Conservation (phyloP, 768 basidiomycete genomes). For the Leccinum barrowsii region DNA sequence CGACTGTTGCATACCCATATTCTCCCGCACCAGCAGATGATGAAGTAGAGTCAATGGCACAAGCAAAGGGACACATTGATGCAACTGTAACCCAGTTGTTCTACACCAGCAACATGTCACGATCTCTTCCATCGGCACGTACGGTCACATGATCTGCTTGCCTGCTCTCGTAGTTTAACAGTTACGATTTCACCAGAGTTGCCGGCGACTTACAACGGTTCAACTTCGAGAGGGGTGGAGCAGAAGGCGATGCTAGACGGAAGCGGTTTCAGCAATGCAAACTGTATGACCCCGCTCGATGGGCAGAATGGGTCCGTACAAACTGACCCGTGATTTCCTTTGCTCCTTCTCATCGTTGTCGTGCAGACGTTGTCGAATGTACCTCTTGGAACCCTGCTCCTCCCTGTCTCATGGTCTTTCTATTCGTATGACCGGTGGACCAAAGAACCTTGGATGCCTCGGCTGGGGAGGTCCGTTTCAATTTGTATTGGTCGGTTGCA, state of each 20-base stretch:
- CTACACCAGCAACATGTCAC: constrained; percentile 79
- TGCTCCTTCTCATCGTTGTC: not conserved
- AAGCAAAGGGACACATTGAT: constrained; percentile 83
- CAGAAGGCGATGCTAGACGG: constrained; percentile 88
- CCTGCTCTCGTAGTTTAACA: constrained; percentile 25
- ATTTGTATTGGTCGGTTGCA: not conserved
- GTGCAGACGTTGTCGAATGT: constrained; percentile 82
- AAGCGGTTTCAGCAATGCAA: constrained; percentile 88
- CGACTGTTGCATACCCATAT: constrained; percentile 71
- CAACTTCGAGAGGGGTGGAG: constrained; percentile 91
- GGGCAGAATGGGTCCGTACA: constrained; percentile 65
- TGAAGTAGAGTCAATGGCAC: constrained; percentile 52
- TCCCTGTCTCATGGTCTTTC: constrained; percentile 86
- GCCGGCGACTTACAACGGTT: constrained; percentile 97
- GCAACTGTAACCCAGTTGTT: constrained; percentile 85
- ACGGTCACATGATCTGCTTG: not conserved
- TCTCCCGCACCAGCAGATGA: constrained; percentile 56
- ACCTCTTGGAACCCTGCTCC: constrained; percentile 87
- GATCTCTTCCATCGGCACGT: constrained; percentile 73
- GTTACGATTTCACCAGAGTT: constrained; percentile 89
- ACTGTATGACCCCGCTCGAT: constrained; percentile 85
- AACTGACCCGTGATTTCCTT: not conserved
- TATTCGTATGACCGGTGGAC: constrained; percentile 93
- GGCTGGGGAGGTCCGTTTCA: constrained; percentile 78
- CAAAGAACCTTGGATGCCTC: constrained; percentile 87